Base-by-base conservation (phyloP, 2,329 filamentous ascomycete genomes). In the Ascochyta viciae-villosae region DNA sequence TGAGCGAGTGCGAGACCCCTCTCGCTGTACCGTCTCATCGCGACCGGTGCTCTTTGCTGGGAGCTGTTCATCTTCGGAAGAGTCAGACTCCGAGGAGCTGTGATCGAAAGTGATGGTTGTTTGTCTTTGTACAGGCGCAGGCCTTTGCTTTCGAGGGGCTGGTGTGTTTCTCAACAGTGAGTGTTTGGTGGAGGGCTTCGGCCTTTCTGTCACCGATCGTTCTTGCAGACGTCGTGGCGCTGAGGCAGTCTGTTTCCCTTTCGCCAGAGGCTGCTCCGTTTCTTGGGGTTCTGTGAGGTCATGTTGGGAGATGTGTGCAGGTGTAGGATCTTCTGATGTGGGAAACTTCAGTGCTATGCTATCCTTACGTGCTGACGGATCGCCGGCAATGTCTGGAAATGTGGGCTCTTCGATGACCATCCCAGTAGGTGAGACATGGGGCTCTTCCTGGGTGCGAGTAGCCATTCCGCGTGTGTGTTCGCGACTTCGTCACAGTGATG, bases 41-140 rank as follows among this genome's bases (percentile, higher is more conserved):
- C 61, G 66, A 23, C 60, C 60, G 2, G 61, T 58, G 40, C 62
- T 67, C n/a, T 60, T 61, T 6, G 39, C 35, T 3, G 63, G 62
- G 31, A 57, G 48, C 15, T 35, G 27, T 23, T 73, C 66, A 40
- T 67, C 65, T 26, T 68, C 71, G 6, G 69, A 57, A 3, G 54
- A 66, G 34, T 67, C 63, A 0, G 58, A 64, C 4, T 54, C 50
- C 4, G 55, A 58, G 4, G 55, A 58, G 29, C 45, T 54, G 23
- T 70, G 70, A 31, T 74, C 67, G 48, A 75, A 75, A 2, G 59
- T 66, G 33, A 74, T 54, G 4, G 71, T 74, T 3, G 64, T 60
- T 15, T 60, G 59, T 22, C 66, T 61, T 6, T 61, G 50, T 13
- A 66, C 48, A 22, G 63, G 61, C 8, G 54, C 44, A 1, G 62